Evolutionary conservation across 1,284 basidiomycete genomes (phyloP).

Genomic region (Microbotryum intermedium): DNA sequence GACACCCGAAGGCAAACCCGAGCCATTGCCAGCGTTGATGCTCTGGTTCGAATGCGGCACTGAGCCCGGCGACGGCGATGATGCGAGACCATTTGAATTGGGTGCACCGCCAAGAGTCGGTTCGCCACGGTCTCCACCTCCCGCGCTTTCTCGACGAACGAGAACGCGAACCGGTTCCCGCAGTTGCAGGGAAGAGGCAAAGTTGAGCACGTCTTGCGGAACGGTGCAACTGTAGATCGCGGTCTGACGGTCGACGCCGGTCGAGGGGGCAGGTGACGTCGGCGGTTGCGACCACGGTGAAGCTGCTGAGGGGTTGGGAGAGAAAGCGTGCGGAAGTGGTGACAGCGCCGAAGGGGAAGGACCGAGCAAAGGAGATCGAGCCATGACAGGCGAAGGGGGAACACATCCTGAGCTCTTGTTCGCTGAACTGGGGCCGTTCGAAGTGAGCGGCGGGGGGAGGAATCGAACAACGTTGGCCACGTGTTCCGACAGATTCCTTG

Average conservation of each 20-base stretch:
- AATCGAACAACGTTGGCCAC: conserved; percentile 86
- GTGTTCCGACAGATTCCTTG: conserved; percentile 88
- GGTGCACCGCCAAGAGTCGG: background rate
- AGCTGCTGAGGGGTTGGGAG: conserved; percentile 29
- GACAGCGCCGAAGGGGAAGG: background rate
- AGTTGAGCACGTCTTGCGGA: conserved; percentile 85
- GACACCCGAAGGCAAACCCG: no score
- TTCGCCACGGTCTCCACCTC: background rate
- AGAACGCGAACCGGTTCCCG: conserved; percentile 91
- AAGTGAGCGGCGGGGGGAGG: conserved; percentile 49
- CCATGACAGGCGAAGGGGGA: conserved; percentile 5
- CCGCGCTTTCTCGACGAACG: conserved; percentile 75
- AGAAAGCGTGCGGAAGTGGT: conserved; percentile 42
- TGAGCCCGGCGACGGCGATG: no score
- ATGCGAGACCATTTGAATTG: no score
- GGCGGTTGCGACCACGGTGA: background rate
- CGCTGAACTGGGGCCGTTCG: no score
- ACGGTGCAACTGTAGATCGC: conserved; percentile 77
- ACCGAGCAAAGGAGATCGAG: conserved; percentile 15
- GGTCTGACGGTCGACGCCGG: conserved; percentile 71
- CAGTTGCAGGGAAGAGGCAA: conserved; percentile 76
- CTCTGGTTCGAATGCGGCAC: background rate
- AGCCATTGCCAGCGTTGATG: background rate
- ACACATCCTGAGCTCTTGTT: no score
- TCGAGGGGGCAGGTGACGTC: conserved; percentile 30